Conservation (phyloP, 2,329 filamentous ascomycete species). For the Rutstroemia sydowiana region DNA sequence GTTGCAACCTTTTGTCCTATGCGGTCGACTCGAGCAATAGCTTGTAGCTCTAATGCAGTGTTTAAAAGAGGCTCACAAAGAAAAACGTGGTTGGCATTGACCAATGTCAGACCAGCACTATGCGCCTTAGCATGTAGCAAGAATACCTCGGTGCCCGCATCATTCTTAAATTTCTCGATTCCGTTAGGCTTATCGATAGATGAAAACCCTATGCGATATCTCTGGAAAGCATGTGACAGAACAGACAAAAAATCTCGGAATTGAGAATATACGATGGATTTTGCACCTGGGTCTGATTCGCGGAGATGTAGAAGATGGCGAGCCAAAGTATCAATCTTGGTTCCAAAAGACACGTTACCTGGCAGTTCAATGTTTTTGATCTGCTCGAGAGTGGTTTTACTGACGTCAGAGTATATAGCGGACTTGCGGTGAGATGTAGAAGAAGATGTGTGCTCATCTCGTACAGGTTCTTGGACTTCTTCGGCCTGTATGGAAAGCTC, state of each 20-base stretch:
- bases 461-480: conserved; percentile 31
- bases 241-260: conserved; percentile 75
- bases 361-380: conserved; percentile 77
- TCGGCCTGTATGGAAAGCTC: conserved; percentile 62
- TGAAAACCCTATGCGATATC: conserved; percentile 66
- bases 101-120: conserved; percentile 80
- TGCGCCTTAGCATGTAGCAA: conserved; percentile 84
- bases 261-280: conserved; percentile 92
- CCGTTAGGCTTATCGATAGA: conserved; percentile 63
- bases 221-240: conserved; percentile 59
- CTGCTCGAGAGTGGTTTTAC: conserved; percentile 60
- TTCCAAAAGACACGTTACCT: conserved; percentile 64
- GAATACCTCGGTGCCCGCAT: conserved; percentile 71
- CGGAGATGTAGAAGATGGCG: conserved; percentile 83
- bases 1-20: conserved; percentile 86
- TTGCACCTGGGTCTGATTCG: conserved; percentile 74
- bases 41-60: conserved; percentile 87
- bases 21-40: conserved; percentile 87
- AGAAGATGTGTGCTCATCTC: conserved; percentile 19
- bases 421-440: conserved; percentile 27
- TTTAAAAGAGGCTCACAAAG: conserved; percentile 91
- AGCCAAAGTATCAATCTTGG: conserved; percentile 78
- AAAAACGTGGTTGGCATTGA: conserved; percentile 90
- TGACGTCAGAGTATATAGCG: conserved; percentile 71
- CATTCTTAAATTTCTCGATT: conserved; percentile 67